These are phyloP conservation scores for Yamagishiella unicocca DNA, from an alignment of 139 green algal genomes.

Conservation along the genomic window DNA sequence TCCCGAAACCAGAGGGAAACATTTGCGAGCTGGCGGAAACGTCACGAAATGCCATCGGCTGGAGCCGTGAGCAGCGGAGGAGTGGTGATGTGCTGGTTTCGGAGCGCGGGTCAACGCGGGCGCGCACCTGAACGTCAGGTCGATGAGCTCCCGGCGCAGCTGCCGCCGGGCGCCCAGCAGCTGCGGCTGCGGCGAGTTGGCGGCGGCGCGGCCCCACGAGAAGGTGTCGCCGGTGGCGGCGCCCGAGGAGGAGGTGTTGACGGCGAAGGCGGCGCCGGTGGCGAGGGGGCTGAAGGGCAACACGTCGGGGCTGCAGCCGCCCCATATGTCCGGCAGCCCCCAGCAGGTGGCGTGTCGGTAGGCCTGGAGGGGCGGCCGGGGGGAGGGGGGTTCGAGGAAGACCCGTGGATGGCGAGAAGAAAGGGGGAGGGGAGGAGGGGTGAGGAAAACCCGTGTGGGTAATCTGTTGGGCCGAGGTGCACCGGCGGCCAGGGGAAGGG, in stretches of 20 bases:
- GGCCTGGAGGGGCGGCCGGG: constrained; percentile 11
- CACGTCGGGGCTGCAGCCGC: background rate
- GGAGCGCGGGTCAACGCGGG: background rate
- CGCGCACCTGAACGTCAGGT: constrained; percentile 58
- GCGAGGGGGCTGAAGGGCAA: background rate
- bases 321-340: constrained; percentile 55
- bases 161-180: constrained; percentile 45
- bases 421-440: no score
- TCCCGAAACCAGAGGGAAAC: no score
- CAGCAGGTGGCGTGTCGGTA: constrained; percentile 57
- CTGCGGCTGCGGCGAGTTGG: constrained; percentile 42
- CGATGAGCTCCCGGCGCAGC: constrained; percentile 56
- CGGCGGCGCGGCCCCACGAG: background rate
- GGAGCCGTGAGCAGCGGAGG: no score
- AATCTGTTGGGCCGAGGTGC: no score
- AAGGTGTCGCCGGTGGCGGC: background rate
- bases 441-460: no score
- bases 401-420: background rate
- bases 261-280: background rate
- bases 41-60: no score
- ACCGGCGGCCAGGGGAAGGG: no score
- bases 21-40: no score
- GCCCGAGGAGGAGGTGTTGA: background rate
- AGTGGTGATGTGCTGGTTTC: no score
- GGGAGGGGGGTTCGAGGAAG: no score